Percentiles rank a stretch among this genome's conserved stretches.
These are phyloP conservation scores for button mushroom (Agaricus bisporus) DNA, from an alignment of 768 basidiomycete genomes.

Conservation along the genomic window DNA sequence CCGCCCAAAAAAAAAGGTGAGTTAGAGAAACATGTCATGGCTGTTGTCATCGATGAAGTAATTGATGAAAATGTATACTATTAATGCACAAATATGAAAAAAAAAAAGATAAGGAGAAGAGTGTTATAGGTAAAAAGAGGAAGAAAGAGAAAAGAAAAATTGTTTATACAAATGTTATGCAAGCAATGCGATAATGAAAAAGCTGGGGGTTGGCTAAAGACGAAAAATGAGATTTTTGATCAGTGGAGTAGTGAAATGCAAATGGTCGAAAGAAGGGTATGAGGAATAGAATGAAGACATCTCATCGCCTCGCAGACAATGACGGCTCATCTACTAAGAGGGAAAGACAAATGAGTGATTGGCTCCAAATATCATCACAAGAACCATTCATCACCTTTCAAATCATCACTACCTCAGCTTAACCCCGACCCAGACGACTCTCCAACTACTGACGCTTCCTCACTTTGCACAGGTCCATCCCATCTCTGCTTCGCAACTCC, in stretches of 20 bases:
- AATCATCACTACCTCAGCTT: background rate
- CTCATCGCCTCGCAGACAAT: background rate
- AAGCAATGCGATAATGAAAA: background rate
- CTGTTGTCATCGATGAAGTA: background rate
- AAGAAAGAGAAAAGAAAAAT: too few species aligned
- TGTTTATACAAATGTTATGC: background rate
- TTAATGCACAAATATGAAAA: background rate
- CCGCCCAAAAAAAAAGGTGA: background rate
- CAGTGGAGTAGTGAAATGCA: background rate
- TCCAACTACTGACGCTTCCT: background rate
- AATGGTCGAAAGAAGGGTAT: too few species aligned
- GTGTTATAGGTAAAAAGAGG: background rate
- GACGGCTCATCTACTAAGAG: background rate
- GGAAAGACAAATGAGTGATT: background rate
- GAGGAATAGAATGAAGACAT: background rate
- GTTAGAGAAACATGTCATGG: background rate
- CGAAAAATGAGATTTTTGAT: background rate
- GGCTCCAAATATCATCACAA: too few species aligned
- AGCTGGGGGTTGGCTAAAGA: background rate
- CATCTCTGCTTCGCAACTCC: background rate
- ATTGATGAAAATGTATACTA: constrained; percentile 4
- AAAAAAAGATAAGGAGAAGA: background rate
- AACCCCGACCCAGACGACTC: background rate
- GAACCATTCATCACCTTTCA: background rate
- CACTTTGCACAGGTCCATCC: background rate